Percentiles rank a stretch among this genome's conserved stretches.
These are phyloP conservation scores for Cupressus sempervirens DNA, from an alignment of 75 land plant species.

Conservation along the genomic window DNA sequence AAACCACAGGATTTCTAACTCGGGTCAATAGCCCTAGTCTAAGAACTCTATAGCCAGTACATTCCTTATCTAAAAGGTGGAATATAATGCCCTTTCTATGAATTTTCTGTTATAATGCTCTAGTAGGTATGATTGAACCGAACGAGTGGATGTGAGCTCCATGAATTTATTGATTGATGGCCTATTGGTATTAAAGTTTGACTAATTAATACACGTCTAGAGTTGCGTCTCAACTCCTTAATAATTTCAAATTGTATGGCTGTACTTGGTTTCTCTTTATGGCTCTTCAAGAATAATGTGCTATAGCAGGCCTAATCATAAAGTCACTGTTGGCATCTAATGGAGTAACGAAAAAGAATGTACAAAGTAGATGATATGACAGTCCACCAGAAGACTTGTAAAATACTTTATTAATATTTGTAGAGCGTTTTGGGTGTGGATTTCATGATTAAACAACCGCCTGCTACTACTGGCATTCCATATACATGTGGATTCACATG, in stretches of 20 bases:
- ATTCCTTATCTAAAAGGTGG: too few relatives aligned
- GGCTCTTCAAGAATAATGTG: conserved; percentile 3
- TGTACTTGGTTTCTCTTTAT: background rate
- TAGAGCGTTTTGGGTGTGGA: background rate
- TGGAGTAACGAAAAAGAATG: background rate
- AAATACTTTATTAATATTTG: background rate
- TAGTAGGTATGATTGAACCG: background rate
- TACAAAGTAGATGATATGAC: background rate
- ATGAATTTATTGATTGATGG: background rate
- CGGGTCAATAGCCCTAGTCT: too few relatives aligned
- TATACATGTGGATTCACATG: conserved; percentile 8
- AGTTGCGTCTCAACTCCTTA: background rate
- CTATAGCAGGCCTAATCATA: background rate
- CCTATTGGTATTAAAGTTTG: background rate
- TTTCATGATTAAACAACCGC: conserved; percentile 7
- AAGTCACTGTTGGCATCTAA: background rate
- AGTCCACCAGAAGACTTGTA: background rate
- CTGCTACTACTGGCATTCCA: conserved; percentile 1
- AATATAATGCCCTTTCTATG: too few relatives aligned
- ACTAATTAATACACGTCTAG: background rate
- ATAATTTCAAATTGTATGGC: background rate
- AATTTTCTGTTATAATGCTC: too few relatives aligned
- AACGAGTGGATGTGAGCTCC: background rate
- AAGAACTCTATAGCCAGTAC: too few relatives aligned
- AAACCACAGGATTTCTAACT: too few relatives aligned